Percentiles rank a stretch among this genome's conserved stretches.
Evolutionary conservation across 2,329 filamentous ascomycete species (phyloP).

Genomic region (Dothideomycetes sp.): DNA sequence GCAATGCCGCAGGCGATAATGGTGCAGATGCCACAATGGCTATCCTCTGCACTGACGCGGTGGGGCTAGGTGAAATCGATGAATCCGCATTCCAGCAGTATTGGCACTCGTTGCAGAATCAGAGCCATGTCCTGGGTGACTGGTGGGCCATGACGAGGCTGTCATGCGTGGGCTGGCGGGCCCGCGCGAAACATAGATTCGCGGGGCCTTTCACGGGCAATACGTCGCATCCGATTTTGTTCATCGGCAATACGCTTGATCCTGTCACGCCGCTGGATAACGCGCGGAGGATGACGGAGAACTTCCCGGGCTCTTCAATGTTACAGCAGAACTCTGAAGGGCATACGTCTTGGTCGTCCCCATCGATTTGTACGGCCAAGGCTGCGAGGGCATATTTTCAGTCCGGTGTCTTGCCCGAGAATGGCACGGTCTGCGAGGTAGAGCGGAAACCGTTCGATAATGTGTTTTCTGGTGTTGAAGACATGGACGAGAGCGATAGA

Average conservation of each 20-base stretch:
- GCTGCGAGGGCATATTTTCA: slow-evolving; percentile 31
- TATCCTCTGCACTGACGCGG: slow-evolving; percentile 27
- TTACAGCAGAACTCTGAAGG: slow-evolving; percentile 30
- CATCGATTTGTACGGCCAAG: slow-evolving; percentile 22
- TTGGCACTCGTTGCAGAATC: slow-evolving; percentile 16
- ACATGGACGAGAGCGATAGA: not conserved
- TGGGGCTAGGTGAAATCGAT: slow-evolving; percentile 15
- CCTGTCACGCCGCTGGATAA: slow-evolving; percentile 46
- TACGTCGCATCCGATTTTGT: slow-evolving; percentile 44
- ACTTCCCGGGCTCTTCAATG: slow-evolving; percentile 33
- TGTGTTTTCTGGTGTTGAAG: not conserved
- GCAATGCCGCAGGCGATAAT: slow-evolving; percentile 6
- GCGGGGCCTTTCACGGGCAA: slow-evolving; percentile 17
- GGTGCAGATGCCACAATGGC: slow-evolving; percentile 13
- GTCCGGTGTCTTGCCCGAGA: slow-evolving; percentile 24
- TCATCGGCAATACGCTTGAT: slow-evolving; percentile 46
- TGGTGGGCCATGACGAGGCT: slow-evolving; percentile 25
- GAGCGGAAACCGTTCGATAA: slow-evolving; percentile 16
- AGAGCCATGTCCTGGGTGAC: slow-evolving; percentile 22
- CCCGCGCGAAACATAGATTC: slow-evolving; percentile 12
- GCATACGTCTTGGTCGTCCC: slow-evolving; percentile 6
- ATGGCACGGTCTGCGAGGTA: slow-evolving; percentile 24
- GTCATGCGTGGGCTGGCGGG: slow-evolving; percentile 21
- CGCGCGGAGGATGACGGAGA: slow-evolving; percentile 30
- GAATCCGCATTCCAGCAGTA: slow-evolving; percentile 13